Evolutionary conservation across 805 yeast species (phyloP), one percentile per base, ranked within the genome.

Genomic region (Candida ulmi): DNA sequence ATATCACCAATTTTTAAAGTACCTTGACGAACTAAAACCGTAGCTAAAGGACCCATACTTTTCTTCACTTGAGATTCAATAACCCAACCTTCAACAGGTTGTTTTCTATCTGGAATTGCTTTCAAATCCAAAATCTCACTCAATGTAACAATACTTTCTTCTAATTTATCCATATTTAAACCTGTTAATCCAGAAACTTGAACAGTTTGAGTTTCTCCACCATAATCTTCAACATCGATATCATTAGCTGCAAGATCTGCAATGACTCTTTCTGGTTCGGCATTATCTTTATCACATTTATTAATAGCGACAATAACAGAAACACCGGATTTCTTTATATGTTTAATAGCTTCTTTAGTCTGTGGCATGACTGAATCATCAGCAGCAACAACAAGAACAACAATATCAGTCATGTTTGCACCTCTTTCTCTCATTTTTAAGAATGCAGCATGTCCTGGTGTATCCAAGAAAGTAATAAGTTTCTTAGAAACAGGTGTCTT

Each of bases 311-410:
- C 95, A 39, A 93, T 81, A 46, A 90, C 68, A 1, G 90, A 88
- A 12, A 87, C 93, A 11, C 81, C 80, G 0, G 95, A 80, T 36
- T 77, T 76, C 47, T 83, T 82, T 4, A 95, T 90, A 61, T 93
- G 99, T 52, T 84, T 88, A 45, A 93, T 87, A 2, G 98, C 98
- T 60, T 93, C 99, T 30, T 80, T 71, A 0, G 99, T 93, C 59
- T 93, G 99, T 0, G 98, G 98, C 95, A 84, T 93, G 17, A 93
- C 95, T 1, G 96, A 86, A 63, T 93, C 99, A 59, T 93, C 97
- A 2, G 95, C 95, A 1, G 98, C 97, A 17, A 93, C 96, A 2
- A 91, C 98, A 39, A 93, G 69, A 34, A 93, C 74, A 27, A 93
- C 87, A 36, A 93, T 82, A 66, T 93, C 99, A 0, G 99, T 93